Conservation (phyloP, 2,329 filamentous ascomycete genomes). For the Trichoderma koningii region DNA sequence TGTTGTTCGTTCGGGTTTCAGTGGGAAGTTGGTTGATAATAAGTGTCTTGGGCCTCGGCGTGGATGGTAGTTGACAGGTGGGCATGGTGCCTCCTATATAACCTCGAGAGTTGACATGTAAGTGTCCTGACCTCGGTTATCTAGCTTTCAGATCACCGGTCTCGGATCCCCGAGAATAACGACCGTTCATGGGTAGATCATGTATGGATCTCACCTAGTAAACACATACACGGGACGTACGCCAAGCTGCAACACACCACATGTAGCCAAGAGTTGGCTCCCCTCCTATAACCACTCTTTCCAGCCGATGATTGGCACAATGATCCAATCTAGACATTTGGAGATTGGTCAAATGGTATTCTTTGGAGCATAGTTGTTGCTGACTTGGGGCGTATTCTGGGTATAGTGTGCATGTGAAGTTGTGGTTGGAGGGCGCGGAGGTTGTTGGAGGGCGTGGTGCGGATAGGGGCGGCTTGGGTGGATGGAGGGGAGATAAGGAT, state of each 20-base stretch:
- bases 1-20: neutral
- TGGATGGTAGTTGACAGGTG: neutral
- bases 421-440: slow-evolving; percentile 21
- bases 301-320: neutral
- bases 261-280: neutral
- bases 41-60: neutral
- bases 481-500: neutral
- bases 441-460: slow-evolving; percentile 15
- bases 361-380: neutral
- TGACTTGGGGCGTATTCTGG: neutral
- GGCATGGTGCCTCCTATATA: slow-evolving; percentile 1
- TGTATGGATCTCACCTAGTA: neutral
- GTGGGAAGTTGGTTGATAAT: neutral
- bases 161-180: neutral
- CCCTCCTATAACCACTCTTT: neutral
- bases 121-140: slow-evolving; percentile 21
- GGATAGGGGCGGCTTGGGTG: slow-evolving; percentile 7
- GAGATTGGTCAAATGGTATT: neutral
- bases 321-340: neutral
- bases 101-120: neutral
- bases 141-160: neutral
- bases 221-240: neutral
- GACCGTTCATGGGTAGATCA: neutral
- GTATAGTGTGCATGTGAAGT: slow-evolving; percentile 12
- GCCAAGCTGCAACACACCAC: neutral